Base-by-base conservation (phyloP, 169 alveolate species). In the Plasmodium knowlesi region DNA sequence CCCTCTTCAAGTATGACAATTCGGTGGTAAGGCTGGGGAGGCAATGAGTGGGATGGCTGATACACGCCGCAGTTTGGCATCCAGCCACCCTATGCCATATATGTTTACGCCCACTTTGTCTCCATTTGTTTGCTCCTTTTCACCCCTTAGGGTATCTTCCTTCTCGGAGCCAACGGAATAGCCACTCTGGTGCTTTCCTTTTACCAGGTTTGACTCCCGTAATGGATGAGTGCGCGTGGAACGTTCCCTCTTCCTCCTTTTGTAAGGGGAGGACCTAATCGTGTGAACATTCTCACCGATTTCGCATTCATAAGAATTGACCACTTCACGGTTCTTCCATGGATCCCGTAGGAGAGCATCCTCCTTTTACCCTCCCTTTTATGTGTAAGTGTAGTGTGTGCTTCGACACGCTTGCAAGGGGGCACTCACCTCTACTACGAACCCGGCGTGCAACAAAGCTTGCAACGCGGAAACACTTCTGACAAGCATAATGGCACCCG, bases 1-100 rank as follows among this genome's bases (percentile, higher is more conserved):
- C 34, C 67, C 43, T 84, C 53, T 84, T 84, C 79, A 34, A 84
- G 34, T 84, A 84, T 32, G 78, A 84, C 30, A 84, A 84, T 46
- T 84, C 79, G 10, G 46, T 43, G 92, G 92, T 84, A 57, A 72
- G 39, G 76, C 57, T 16, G 19, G 32, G 6, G 46, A 12, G 57
- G 46, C 12, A 30, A 37, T n/a, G 50, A 28, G 34, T 5, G 73
- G n/a, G 34, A 6, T 19, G 34, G 73, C 14, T 43, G n/a, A n/a
- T 1, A 3, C 16, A n/a, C 4, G 57, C n/a, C n/a, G 5, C n/a
- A 1, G n/a, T 32, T 32, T 32, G 39, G 5, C 39, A 32, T n/a
- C n/a, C 39, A 32, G 3, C 39, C 39, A n/a, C 3, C 57, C 57
- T 46, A 46, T 12, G 12, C 57, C n/a, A n/a, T 46, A n/a, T 10